A percentile compares a stretch with the other conserved stretches of the same genome.
phyloP scores from a whole-genome alignment of 1,139 yeast species.

The Kodamaea sp. region DNA sequence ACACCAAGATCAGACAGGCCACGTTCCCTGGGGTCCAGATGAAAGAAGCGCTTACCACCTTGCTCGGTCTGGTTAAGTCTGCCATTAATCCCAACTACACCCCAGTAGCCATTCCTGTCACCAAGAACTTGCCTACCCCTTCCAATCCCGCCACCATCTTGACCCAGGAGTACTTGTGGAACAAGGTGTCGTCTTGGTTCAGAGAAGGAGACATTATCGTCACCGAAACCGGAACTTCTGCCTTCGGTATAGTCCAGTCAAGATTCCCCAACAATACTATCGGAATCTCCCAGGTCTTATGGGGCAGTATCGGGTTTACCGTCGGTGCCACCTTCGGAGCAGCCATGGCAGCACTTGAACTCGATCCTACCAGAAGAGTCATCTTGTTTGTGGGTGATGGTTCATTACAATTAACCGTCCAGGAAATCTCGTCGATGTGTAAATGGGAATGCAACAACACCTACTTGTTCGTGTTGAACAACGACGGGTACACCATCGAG shows the following conservation, averaged over 20 bases:
- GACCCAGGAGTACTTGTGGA: slow-evolving; percentile 84
- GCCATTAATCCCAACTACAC: slow-evolving; percentile 11
- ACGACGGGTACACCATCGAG: slow-evolving; percentile 43
- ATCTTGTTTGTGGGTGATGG: slow-evolving; percentile 45
- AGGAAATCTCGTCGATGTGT: slow-evolving; percentile 42
- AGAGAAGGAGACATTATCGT: slow-evolving; percentile 78
- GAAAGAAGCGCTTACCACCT: slow-evolving; percentile 30
- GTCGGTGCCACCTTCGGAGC: slow-evolving; percentile 88
- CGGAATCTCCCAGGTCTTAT: slow-evolving; percentile 85
- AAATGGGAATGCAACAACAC: slow-evolving; percentile 22
- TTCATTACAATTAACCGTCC: slow-evolving; percentile 45
- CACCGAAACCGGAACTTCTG: slow-evolving; percentile 89
- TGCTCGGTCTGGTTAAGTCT: slow-evolving; percentile 11
- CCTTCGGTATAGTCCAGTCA: slow-evolving; percentile 81
- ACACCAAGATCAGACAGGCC: slow-evolving; percentile 37
- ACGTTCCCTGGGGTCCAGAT: slow-evolving; percentile 37
- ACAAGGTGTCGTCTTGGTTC: slow-evolving; percentile 70
- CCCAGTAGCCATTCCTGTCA: slow-evolving; percentile 14
- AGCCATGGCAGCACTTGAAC: slow-evolving; percentile 62
- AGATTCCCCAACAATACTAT: slow-evolving; percentile 71
- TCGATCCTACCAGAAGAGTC: slow-evolving; percentile 35
- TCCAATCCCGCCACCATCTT: slow-evolving; percentile 33
- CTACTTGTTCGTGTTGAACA: slow-evolving; percentile 40
- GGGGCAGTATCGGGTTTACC: slow-evolving; percentile 91
- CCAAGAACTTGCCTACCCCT: slow-evolving; percentile 21